phyloP scores from a whole-genome alignment of 495 filamentous ascomycete species.

The Rusavskia elegans region DNA sequence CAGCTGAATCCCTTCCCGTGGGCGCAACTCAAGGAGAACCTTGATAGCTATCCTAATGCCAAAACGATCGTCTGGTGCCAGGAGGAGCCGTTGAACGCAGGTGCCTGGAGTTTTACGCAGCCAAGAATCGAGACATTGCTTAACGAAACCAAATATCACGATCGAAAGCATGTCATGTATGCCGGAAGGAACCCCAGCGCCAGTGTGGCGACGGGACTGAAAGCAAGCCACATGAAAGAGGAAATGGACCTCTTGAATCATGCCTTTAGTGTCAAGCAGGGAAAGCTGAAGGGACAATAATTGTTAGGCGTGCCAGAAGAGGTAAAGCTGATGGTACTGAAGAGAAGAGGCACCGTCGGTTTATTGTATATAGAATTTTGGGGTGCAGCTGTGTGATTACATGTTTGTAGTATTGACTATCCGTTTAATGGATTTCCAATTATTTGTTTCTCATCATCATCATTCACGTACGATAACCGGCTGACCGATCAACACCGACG shows the following conservation, averaged over 20 bases:
- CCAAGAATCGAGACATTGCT: slow-evolving; percentile 91
- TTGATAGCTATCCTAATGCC: slow-evolving; percentile 91
- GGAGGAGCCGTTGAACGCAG: slow-evolving; percentile 95
- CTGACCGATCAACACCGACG: too few relatives aligned
- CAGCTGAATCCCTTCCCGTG: slow-evolving; percentile 98
- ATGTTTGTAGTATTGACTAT: too few relatives aligned
- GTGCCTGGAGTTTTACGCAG: slow-evolving; percentile 88
- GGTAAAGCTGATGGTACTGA: too few relatives aligned
- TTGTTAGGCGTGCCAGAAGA: not conserved
- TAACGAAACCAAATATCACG: slow-evolving; percentile 79
- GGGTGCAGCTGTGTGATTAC: too few relatives aligned
- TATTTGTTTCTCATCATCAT: too few relatives aligned
- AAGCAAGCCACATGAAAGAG: slow-evolving; percentile 79
- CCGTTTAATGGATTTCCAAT: too few relatives aligned
- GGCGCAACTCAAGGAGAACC: slow-evolving; percentile 87
- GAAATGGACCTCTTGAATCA: slow-evolving; percentile 76
- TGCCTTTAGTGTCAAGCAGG: slow-evolving; percentile 48
- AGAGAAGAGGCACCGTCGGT: too few relatives aligned
- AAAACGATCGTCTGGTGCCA: slow-evolving; percentile 92
- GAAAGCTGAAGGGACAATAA: slow-evolving; percentile 38
- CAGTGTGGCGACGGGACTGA: slow-evolving; percentile 82
- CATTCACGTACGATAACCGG: too few relatives aligned
- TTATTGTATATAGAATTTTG: too few relatives aligned
- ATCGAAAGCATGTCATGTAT: slow-evolving; percentile 91
- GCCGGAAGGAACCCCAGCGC: slow-evolving; percentile 83